Evolutionary conservation across 345 rosid species (phyloP).

Genomic region (Linum lewisii): DNA sequence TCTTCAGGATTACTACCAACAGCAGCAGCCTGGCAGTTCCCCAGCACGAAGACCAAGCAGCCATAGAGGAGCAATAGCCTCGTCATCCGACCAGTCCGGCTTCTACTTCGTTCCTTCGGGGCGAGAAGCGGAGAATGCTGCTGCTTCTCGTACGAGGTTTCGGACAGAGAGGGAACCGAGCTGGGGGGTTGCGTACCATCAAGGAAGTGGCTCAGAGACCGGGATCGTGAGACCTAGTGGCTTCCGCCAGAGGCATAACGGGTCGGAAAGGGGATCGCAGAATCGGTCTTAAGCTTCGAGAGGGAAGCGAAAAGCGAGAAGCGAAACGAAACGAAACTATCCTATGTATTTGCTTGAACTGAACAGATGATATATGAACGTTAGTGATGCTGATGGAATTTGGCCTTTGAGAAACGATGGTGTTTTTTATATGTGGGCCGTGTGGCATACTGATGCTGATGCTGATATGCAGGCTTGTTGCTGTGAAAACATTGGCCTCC

Average conservation of each 20-base stretch:
- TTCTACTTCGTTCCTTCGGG: background rate
- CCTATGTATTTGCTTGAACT: too few relatives aligned
- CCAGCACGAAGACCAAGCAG: background rate
- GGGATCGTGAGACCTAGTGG: background rate
- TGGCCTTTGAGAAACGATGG: too few relatives aligned
- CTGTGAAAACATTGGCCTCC: too few relatives aligned
- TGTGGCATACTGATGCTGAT: too few relatives aligned
- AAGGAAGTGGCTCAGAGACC: background rate
- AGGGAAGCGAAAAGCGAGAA: too few relatives aligned
- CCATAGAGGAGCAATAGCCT: background rate
- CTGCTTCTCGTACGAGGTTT: background rate
- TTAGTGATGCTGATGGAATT: too few relatives aligned
- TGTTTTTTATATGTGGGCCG: too few relatives aligned
- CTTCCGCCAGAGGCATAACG: background rate
- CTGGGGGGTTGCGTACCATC: background rate
- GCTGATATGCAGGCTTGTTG: too few relatives aligned
- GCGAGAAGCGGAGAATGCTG: background rate
- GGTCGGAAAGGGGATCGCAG: background rate
- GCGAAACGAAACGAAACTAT: too few relatives aligned
- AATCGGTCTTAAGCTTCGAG: background rate
- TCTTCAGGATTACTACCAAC: constrained; percentile 85
- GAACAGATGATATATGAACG: too few relatives aligned
- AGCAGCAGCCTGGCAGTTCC: background rate
- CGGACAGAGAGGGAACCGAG: background rate
- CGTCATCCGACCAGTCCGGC: background rate